Percentiles rank a stretch among this genome's conserved stretches.
These are phyloP conservation scores for Sporodiniella umbellata DNA, from an alignment of 371 early-diverging fungal genomes.

Conservation along the genomic window DNA sequence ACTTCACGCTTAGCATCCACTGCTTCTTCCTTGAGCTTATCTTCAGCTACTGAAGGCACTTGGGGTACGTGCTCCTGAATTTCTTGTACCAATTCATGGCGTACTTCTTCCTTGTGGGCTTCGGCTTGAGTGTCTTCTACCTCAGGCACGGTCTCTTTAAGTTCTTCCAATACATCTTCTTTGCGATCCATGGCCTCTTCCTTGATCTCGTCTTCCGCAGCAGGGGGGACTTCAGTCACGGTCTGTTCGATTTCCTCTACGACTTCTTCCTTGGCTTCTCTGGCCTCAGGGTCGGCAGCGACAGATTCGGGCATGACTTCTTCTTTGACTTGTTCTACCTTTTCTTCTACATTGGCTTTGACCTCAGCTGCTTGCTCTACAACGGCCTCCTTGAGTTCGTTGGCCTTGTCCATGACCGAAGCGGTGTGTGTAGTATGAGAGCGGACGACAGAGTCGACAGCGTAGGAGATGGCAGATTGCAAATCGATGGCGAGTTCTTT, in stretches of 20 bases:
- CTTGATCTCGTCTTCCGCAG: constrained; percentile 7
- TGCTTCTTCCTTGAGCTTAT: no score
- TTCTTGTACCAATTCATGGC: no score
- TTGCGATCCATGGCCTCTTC: constrained; percentile 10
- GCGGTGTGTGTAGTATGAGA: no score
- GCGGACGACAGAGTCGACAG: constrained; percentile 16
- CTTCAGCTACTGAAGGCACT: not conserved
- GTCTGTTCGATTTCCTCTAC: constrained; percentile 1
- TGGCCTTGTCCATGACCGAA: no score
- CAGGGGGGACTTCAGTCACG: constrained; percentile 5
- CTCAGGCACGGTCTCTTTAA: constrained; percentile 2
- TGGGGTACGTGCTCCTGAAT: no score
- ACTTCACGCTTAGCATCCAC: no score
- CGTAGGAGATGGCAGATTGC: no score
- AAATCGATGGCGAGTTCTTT: no score
- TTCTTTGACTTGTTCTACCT: constrained; percentile 14
- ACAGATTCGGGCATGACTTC: constrained; percentile 22
- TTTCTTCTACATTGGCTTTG: constrained; percentile 1
- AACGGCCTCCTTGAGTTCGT: not conserved
- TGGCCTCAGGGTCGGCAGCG: not conserved
- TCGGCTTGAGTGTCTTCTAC: no score
- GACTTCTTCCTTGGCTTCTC: not conserved
- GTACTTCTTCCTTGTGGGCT: no score
- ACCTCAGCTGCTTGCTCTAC: not conserved
- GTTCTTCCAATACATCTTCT: constrained; percentile 2